A percentile compares a stretch with the other conserved stretches of the same genome.
Conservation (phyloP, 768 basidiomycete species). For the Trametes maxima region DNA sequence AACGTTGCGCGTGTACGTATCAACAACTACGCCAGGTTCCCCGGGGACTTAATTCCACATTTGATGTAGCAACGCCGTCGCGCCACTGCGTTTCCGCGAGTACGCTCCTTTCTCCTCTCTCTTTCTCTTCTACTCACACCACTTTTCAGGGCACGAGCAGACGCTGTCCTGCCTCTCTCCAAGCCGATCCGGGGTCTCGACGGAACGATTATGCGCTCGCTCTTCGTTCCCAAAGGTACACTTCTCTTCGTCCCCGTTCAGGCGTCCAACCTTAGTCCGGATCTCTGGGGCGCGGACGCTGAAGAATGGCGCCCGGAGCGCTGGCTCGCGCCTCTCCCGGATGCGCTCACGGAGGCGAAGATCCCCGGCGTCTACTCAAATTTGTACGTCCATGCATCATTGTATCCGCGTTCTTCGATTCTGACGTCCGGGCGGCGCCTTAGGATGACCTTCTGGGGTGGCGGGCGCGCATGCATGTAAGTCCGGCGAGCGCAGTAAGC, state of each 20-base stretch:
- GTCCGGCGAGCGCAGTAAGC: background rate
- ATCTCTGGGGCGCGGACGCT: slow-evolving; percentile 29
- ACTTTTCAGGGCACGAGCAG: background rate
- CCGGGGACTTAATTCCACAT: background rate
- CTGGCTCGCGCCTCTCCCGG: slow-evolving; percentile 20
- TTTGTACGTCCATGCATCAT: slow-evolving; percentile 4
- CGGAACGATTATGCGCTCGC: slow-evolving; percentile 11
- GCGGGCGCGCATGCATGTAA: slow-evolving; percentile 17
- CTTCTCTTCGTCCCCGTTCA: slow-evolving; percentile 23
- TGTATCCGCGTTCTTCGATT: background rate
- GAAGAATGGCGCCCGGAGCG: slow-evolving; percentile 27
- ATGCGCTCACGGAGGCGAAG: slow-evolving; percentile 7
- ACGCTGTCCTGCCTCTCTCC: slow-evolving; percentile 14
- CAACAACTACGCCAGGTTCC: slow-evolving; percentile 19
- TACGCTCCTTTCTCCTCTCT: background rate
- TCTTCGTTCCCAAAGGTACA: slow-evolving; percentile 21
- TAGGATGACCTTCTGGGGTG: slow-evolving; percentile 22
- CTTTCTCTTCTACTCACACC: background rate
- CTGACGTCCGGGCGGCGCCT: background rate
- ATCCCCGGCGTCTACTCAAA: slow-evolving; percentile 18
- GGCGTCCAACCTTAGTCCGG: slow-evolving; percentile 24
- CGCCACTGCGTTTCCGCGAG: slow-evolving; percentile 2
- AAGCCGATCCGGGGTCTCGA: slow-evolving; percentile 11
- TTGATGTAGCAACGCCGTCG: slow-evolving; percentile 8
- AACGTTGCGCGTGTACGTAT: slow-evolving; percentile 50